Evolutionary conservation across 2,329 filamentous ascomycete species (phyloP).

Genomic region (Botrytis paeoniae): DNA sequence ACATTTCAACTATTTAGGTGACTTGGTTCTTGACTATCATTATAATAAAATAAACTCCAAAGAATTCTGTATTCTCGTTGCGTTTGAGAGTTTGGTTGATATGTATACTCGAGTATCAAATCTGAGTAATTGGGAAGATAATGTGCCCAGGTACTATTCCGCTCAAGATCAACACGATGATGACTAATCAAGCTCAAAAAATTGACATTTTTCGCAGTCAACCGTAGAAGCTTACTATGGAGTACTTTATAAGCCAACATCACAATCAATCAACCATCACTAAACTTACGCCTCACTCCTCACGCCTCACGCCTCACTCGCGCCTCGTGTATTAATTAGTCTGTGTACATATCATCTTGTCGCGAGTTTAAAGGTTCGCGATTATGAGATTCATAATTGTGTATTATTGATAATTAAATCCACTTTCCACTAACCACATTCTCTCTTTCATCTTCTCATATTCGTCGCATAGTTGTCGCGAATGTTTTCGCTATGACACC

Average conservation of each 20-base stretch:
- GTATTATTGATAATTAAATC: not conserved
- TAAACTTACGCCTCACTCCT: slow-evolving; percentile 9
- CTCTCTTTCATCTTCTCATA: not conserved
- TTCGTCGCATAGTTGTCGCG: slow-evolving; percentile 27
- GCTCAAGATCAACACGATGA: not conserved
- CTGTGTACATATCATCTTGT: not conserved
- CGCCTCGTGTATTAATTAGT: slow-evolving; percentile 2
- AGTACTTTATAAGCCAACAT: not conserved
- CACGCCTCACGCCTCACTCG: not conserved
- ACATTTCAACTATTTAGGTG: not conserved
- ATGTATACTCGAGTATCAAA: not conserved
- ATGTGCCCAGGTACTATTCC: not conserved
- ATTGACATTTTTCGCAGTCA: too few relatives aligned
- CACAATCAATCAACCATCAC: not conserved
- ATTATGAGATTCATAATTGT: not conserved
- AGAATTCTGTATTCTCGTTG: not conserved
- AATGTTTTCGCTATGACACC: slow-evolving; percentile 38
- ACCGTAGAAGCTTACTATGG: not conserved
- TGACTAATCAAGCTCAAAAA: not conserved
- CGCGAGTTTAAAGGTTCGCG: slow-evolving; percentile 8
- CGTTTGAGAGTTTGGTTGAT: too few relatives aligned
- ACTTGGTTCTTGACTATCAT: not conserved
- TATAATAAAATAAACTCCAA: not conserved
- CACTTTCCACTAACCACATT: not conserved
- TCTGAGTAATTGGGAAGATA: not conserved